Conservation (phyloP, 495 filamentous ascomycete genomes). For the Chaetomium cochliodes region DNA sequence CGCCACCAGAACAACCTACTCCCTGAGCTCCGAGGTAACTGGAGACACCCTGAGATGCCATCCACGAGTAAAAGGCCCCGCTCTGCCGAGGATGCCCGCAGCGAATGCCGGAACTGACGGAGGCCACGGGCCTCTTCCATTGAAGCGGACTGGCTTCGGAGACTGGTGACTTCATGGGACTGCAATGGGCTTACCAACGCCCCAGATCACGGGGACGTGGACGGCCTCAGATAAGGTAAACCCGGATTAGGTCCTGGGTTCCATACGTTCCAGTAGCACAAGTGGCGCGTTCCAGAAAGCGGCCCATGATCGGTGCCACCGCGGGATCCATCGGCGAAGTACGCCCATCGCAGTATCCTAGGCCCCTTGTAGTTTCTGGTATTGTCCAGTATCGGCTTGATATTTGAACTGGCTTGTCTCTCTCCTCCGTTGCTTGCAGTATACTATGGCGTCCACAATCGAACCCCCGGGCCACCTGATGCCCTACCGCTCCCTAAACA, state of each 20-base stretch:
- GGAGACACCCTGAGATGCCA: background rate
- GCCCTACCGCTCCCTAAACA: conserved; percentile 3
- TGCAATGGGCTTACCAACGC: background rate
- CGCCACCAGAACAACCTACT: background rate
- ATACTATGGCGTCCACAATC: conserved; percentile 4
- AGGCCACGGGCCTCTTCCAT: background rate
- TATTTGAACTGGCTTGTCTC: background rate
- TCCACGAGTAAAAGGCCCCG: background rate
- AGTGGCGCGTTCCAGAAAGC: background rate
- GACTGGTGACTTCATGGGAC: background rate
- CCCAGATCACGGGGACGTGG: conserved; percentile 1
- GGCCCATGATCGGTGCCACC: background rate
- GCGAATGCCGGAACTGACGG: conserved; percentile 12
- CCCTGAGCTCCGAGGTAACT: background rate
- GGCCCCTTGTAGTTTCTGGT: background rate
- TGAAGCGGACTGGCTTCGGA: background rate
- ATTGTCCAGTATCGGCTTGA: background rate
- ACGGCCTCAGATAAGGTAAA: background rate
- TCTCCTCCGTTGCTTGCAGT: background rate
- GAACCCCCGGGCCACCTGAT: background rate
- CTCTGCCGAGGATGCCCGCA: background rate
- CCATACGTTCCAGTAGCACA: background rate
- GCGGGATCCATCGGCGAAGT: conserved; percentile 4
- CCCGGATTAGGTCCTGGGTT: background rate
- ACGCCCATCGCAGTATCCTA: background rate